Evolutionary conservation across 1,284 basidiomycete species (phyloP).

Genomic region (Naganishia liquefaciens): DNA sequence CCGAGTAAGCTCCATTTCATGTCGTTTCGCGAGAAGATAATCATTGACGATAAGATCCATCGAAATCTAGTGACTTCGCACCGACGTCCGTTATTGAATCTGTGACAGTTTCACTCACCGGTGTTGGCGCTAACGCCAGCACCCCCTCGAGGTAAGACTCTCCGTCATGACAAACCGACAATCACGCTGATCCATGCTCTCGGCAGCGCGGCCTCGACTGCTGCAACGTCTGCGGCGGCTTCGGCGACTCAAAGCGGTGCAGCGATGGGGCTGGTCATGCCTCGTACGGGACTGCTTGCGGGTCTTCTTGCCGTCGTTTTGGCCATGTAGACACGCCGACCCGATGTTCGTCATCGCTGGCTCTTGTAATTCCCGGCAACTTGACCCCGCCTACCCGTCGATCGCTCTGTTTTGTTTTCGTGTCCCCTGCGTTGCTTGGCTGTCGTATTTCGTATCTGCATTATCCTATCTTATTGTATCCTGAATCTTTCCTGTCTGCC

Average conservation of each 20-base stretch:
- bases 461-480: background rate
- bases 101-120: too few species aligned
- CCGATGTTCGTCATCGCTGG: background rate
- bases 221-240: slow-evolving; percentile 2
- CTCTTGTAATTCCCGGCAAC: background rate
- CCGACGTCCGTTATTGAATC: too few species aligned
- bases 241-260: background rate
- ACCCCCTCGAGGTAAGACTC: too few species aligned
- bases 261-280: background rate
- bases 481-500: background rate
- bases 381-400: background rate
- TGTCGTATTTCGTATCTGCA: background rate
- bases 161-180: background rate
- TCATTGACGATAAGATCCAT: too few species aligned
- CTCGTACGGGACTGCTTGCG: slow-evolving; percentile 1
- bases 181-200: background rate
- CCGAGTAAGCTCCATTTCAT: too few species aligned
- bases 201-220: background rate
- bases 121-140: too few species aligned
- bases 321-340: background rate
- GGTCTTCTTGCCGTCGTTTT: slow-evolving; percentile 6
- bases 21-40: too few species aligned
- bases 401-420: background rate
- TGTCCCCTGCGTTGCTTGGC: background rate
- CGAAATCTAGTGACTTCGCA: too few species aligned